Evolutionary conservation across 768 basidiomycete species (phyloP).

Genomic region (Pulveroboletus ravenelii): DNA sequence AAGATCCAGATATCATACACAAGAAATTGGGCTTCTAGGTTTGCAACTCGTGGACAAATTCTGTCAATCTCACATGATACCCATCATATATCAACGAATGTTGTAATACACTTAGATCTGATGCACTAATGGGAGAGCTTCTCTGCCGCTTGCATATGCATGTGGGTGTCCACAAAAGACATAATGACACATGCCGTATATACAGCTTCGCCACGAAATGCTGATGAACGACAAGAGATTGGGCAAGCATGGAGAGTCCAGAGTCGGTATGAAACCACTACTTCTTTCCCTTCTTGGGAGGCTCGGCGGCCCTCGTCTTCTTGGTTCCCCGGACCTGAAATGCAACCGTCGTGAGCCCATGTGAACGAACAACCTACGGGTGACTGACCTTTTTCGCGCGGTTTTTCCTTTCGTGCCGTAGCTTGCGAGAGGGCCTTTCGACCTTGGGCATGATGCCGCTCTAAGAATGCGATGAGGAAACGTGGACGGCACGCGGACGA

Average conservation of each 20-base stretch:
- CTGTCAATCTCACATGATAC: slow-evolving; percentile 27
- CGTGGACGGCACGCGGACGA: background rate
- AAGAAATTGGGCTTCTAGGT: slow-evolving; percentile 82
- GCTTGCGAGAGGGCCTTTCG: slow-evolving; percentile 90
- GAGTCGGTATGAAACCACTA: slow-evolving; percentile 40
- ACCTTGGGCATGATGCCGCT: slow-evolving; percentile 70
- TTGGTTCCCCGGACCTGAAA: slow-evolving; percentile 87
- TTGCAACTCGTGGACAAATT: slow-evolving; percentile 12
- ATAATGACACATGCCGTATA: slow-evolving; percentile 38
- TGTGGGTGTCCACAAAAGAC: slow-evolving; percentile 19
- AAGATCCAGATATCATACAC: slow-evolving; percentile 98
- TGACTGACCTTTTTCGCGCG: slow-evolving; percentile 90
- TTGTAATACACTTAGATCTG: slow-evolving; percentile 32
- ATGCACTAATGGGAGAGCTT: slow-evolving; percentile 20
- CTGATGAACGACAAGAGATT: slow-evolving; percentile 28
- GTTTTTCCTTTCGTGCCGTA: slow-evolving; percentile 99
- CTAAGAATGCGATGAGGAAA: slow-evolving; percentile 33
- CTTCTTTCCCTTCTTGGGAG: slow-evolving; percentile 92
- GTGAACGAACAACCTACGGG: background rate
- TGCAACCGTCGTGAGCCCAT: slow-evolving; percentile 14
- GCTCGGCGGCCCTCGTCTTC: slow-evolving; percentile 90
- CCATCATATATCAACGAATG: slow-evolving; percentile 29
- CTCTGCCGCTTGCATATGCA: slow-evolving; percentile 19
- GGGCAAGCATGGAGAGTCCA: slow-evolving; percentile 9
- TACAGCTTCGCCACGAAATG: slow-evolving; percentile 37